Evolutionary conservation across 2,329 filamentous ascomycete species (phyloP).

Genomic region (Botrytis aclada): DNA sequence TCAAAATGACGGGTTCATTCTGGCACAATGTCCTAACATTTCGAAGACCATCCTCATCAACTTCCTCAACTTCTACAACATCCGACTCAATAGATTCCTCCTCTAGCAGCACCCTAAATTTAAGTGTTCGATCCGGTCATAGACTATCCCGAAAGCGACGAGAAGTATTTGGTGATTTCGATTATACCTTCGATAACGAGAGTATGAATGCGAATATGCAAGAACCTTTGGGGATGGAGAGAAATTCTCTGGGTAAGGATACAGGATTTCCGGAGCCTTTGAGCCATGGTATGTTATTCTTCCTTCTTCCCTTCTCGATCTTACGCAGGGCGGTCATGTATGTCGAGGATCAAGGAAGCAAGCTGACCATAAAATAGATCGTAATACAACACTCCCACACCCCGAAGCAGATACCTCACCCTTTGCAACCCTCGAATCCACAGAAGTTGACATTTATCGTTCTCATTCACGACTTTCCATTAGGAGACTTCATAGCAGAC

Average conservation of each 20-base stretch:
- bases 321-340: no score
- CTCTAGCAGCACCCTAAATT: conserved; percentile 7
- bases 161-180: conserved; percentile 11
- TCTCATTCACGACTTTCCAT: conserved; percentile 27
- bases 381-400: conserved; percentile 60
- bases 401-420: conserved; percentile 58
- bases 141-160: conserved; percentile 9
- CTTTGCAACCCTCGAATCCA: conserved; percentile 54
- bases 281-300: conserved; percentile 27
- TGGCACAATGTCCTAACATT: conserved; percentile 14
- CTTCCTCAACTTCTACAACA: conserved; percentile 9
- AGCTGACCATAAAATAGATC: conserved; percentile 34
- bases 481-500: conserved; percentile 22
- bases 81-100: conserved; percentile 15
- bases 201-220: conserved; percentile 27
- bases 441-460: conserved; percentile 47
- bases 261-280: conserved; percentile 39
- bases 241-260: conserved; percentile 31
- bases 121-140: not conserved
- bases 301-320: not conserved
- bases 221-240: conserved; percentile 20
- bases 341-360: not conserved
- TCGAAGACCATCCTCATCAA: conserved; percentile 17
- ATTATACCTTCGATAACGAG: not conserved
- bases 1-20: conserved; percentile 34